Conservation (phyloP, 495 filamentous ascomycete species). For the Penicillium paxilli region DNA sequence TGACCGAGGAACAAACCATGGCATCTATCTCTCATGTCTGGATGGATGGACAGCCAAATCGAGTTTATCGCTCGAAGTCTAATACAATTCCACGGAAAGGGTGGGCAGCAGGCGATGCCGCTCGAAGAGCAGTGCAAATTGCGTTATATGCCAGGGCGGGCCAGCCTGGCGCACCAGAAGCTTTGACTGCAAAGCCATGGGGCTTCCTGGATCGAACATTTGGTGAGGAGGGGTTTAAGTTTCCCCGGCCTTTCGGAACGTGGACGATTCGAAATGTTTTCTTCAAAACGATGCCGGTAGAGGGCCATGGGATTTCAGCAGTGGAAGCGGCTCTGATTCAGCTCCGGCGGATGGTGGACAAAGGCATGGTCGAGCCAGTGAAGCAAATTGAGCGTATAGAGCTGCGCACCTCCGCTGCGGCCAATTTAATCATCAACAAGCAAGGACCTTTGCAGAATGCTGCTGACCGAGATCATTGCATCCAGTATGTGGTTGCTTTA, state of each 20-base stretch:
- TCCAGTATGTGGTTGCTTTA: conserved; percentile 44
- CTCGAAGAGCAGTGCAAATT: conserved; percentile 46
- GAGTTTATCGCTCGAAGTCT: conserved; percentile 30
- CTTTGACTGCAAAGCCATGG: conserved; percentile 33
- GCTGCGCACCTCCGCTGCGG: conserved; percentile 36
- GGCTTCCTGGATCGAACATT: conserved; percentile 38
- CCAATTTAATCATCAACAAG: conserved; percentile 44
- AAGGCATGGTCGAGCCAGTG: conserved; percentile 6
- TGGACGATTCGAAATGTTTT: conserved; percentile 38
- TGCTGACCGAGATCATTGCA: conserved; percentile 49
- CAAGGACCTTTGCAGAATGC: conserved; percentile 33
- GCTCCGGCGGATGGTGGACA: conserved; percentile 4
- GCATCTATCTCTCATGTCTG: conserved; percentile 41
- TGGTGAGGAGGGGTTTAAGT: conserved; percentile 21
- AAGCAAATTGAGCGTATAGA: conserved; percentile 28
- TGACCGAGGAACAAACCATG: conserved; percentile 29
- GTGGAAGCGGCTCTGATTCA: conserved; percentile 36
- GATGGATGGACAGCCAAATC: conserved; percentile 39
- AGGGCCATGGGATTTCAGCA: conserved; percentile 40
- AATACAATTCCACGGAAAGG: conserved; percentile 47
- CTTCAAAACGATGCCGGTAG: conserved; percentile 39
- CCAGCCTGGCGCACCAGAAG: conserved; percentile 35
- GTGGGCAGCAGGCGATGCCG: conserved; percentile 49
- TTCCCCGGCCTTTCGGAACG: conserved; percentile 30
- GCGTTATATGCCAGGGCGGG: conserved; percentile 27